Evolutionary conservation across 371 early-diverging fungal genomes (phyloP), one percentile per base, ranked within the genome.

Genomic region (Dinochytrium kinnereticum): DNA sequence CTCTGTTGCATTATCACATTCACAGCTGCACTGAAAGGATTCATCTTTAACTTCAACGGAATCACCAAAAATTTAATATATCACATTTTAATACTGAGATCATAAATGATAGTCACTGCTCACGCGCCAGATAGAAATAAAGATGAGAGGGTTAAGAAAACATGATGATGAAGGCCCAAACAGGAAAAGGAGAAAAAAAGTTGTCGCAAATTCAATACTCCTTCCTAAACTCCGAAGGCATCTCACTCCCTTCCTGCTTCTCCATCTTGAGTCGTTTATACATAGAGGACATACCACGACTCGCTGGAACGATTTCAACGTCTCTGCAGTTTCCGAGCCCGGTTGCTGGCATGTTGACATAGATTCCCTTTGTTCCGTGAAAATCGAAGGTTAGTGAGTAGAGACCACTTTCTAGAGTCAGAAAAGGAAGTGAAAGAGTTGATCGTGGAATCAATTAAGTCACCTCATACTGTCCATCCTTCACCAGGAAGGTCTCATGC

Each of bases 401-500:
- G n/a, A n/a, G n/a, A n/a, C n/a, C n/a, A n/a, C n/a, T n/a, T n/a
- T n/a, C n/a, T n/a, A n/a, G n/a, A n/a, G n/a, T n/a, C n/a, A n/a
- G n/a, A n/a, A n/a, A n/a, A n/a, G n/a, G n/a, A n/a, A n/a, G n/a
- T n/a, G n/a, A n/a, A n/a, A n/a, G n/a, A n/a, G n/a, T n/a, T n/a
- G n/a, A n/a, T n/a, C n/a, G n/a, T n/a, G n/a, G 7, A 44, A 44
- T 13, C 7, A 44, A 44, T 44, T 19, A 44, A 44, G 13, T 65
- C 24, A 19, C 28, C 37, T 75, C 75, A 66, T 75, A 75, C n/a
- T 61, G 59, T 21, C 75, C 75, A n/a, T 37, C 55, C 51, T 40
- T 59, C 40, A 75, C 70, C 34, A 65, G 0, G 57, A 44, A 75
- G 1, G 75, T 75, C 70, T 75, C 75, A 50, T 75, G 75, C 67